Evolutionary conservation across 148 eudicot genomes (phyloP).

Genomic region (Amaranthus cruentus): DNA sequence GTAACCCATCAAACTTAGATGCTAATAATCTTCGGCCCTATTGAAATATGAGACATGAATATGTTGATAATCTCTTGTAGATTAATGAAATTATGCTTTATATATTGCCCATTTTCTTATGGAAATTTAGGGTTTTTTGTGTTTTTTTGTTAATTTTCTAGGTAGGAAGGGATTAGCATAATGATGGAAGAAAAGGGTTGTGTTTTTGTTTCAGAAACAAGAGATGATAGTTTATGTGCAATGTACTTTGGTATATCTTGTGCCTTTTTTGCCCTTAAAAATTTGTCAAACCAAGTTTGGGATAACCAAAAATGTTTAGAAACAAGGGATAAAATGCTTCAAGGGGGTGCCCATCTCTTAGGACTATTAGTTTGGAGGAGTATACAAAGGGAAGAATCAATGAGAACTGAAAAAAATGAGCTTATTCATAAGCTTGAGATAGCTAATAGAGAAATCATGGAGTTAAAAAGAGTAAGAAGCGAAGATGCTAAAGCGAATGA

Average conservation of each 20-base stretch:
- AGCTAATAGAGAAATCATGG: conserved; percentile 45
- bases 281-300: conserved; percentile 33
- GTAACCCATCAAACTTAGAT: no score
- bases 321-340: conserved; percentile 49
- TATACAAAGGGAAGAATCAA: conserved; percentile 32
- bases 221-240: conserved; percentile 50
- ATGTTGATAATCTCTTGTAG: conserved; percentile 4
- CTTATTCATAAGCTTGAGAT: conserved; percentile 48
- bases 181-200: conserved; percentile 54
- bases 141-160: conserved; percentile 8
- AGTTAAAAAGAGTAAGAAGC: conserved; percentile 52
- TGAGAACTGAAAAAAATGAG: conserved; percentile 25
- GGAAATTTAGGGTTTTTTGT: background rate
- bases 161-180: conserved; percentile 16
- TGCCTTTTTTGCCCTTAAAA: conserved; percentile 52
- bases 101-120: background rate
- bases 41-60: background rate
- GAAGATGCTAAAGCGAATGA: conserved; percentile 94
- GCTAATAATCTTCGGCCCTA: no score
- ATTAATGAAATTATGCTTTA: conserved; percentile 5
- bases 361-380: conserved; percentile 67
- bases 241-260: conserved; percentile 76
- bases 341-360: conserved; percentile 60
- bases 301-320: conserved; percentile 41
- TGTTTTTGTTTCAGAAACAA: conserved; percentile 35